A percentile compares a stretch with the other conserved stretches of the same genome.
phyloP scores from a whole-genome alignment of 768 basidiomycete genomes.

The Xanthoconium purpureum region DNA sequence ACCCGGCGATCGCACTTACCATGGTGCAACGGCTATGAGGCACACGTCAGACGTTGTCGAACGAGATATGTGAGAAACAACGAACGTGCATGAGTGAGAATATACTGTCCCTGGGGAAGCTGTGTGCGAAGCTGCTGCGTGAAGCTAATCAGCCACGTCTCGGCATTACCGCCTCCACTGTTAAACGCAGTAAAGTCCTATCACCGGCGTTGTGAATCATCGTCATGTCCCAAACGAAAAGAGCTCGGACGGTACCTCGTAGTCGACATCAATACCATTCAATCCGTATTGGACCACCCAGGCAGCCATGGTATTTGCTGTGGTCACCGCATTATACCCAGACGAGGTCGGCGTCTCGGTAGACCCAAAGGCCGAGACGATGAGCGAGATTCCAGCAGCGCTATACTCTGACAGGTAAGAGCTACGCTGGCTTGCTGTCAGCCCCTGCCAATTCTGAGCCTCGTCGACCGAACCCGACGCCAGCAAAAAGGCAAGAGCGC shows the following conservation, averaged over 20 bases:
- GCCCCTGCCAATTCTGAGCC: conserved; percentile 43
- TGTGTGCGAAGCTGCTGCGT: conserved; percentile 32
- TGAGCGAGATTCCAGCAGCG: conserved; percentile 52
- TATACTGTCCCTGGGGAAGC: conserved; percentile 33
- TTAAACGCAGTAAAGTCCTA: conserved; percentile 36
- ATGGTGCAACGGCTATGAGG: conserved; percentile 19
- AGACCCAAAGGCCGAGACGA: conserved; percentile 55
- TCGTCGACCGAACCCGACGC: conserved; percentile 42
- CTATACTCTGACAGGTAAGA: conserved; percentile 46
- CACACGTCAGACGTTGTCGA: neutral
- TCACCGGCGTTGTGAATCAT: neutral
- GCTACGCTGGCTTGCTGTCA: conserved; percentile 37
- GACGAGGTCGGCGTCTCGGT: conserved; percentile 40
- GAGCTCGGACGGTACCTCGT: conserved; percentile 33
- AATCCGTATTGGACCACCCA: conserved; percentile 47
- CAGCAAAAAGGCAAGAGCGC: conserved; percentile 42
- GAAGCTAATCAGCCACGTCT: conserved; percentile 34
- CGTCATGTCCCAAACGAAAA: neutral
- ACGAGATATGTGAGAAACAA: neutral
- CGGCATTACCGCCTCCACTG: conserved; percentile 37
- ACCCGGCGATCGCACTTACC: conserved; percentile 9
- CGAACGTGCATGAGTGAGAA: conserved; percentile 37
- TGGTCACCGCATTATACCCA: conserved; percentile 37
- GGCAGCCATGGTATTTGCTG: conserved; percentile 43
- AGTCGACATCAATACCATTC: conserved; percentile 55